Percentiles rank a stretch among this genome's conserved stretches.
phyloP scores from a whole-genome alignment of 805 yeast genomes.

The Nakazawaea ambrosiae region DNA sequence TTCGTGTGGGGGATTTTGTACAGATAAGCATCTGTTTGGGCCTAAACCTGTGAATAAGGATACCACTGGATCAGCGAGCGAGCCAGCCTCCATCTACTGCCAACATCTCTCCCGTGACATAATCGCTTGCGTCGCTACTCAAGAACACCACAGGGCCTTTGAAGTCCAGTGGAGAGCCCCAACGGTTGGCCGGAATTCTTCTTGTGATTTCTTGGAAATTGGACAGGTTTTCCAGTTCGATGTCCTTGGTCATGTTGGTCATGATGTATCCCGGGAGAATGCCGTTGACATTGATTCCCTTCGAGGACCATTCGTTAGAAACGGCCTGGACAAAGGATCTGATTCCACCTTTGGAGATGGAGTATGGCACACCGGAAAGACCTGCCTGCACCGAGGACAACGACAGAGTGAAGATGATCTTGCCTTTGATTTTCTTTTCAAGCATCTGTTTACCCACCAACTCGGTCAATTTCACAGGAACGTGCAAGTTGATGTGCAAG shows the following conservation, averaged over 20 bases:
- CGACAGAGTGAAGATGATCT: conserved; percentile 35
- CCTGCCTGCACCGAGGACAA: conserved; percentile 35
- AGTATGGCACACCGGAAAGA: conserved; percentile 28
- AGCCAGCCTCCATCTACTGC: conserved; percentile 52
- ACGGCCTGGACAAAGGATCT: conserved; percentile 28
- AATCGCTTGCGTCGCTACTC: conserved; percentile 44
- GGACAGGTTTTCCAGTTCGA: conserved; percentile 19
- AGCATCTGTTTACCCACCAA: conserved; percentile 30
- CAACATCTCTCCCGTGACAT: conserved; percentile 43
- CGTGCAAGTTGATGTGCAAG: conserved; percentile 31
- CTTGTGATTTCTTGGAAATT: conserved; percentile 22
- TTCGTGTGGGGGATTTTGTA: no score
- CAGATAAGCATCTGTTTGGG: no score
- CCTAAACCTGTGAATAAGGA: no score
- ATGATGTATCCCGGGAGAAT: conserved; percentile 42
- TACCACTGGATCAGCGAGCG: no score
- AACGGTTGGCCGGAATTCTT: conserved; percentile 38
- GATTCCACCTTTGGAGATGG: conserved; percentile 35
- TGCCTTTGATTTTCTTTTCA: conserved; percentile 26
- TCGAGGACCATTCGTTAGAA: conserved; percentile 37
- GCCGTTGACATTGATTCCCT: conserved; percentile 40
- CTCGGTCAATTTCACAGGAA: conserved; percentile 29
- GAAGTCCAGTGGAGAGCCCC: conserved; percentile 42
- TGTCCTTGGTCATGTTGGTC: conserved; percentile 36
- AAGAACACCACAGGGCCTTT: conserved; percentile 37